Evolutionary conservation across 2,329 filamentous ascomycete genomes (phyloP).

Genomic region (Diaporthe vaccinii): DNA sequence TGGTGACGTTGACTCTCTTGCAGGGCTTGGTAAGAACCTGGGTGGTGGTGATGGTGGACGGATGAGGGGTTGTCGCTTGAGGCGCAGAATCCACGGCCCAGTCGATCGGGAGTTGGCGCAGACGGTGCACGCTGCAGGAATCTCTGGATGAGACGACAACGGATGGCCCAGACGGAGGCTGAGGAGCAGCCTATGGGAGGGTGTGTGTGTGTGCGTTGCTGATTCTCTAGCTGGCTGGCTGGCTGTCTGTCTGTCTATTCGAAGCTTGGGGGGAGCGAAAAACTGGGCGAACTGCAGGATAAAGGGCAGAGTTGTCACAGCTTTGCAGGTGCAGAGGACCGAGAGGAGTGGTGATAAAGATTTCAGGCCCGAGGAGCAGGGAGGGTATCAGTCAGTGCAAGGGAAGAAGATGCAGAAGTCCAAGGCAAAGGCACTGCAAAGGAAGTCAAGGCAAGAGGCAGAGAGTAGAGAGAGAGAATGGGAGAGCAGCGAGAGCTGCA

Average conservation of each 20-base stretch:
- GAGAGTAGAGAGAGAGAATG: background rate
- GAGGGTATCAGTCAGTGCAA: background rate
- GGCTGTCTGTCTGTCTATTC: background rate
- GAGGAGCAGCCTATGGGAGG: background rate
- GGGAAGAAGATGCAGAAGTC: background rate
- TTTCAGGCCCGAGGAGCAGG: background rate
- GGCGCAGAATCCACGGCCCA: background rate
- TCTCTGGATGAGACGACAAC: background rate
- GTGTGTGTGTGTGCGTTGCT: background rate
- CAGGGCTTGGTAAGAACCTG: background rate
- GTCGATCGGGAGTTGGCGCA: background rate
- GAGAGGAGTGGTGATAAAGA: background rate
- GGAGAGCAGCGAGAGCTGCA: background rate
- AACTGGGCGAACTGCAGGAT: background rate
- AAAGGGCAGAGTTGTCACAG: background rate
- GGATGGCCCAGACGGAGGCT: too few relatives aligned
- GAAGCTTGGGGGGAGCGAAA: background rate
- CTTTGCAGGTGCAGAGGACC: background rate
- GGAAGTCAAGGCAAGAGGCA: background rate
- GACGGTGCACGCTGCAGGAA: background rate
- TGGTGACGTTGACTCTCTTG: constrained; percentile 28
- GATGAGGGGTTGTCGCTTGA: constrained; percentile 1
- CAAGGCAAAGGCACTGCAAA: background rate
- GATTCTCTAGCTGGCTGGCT: background rate
- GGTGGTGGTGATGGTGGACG: background rate